Base-by-base conservation (phyloP, 345 rosid species). In the Anacardium occidentale region DNA sequence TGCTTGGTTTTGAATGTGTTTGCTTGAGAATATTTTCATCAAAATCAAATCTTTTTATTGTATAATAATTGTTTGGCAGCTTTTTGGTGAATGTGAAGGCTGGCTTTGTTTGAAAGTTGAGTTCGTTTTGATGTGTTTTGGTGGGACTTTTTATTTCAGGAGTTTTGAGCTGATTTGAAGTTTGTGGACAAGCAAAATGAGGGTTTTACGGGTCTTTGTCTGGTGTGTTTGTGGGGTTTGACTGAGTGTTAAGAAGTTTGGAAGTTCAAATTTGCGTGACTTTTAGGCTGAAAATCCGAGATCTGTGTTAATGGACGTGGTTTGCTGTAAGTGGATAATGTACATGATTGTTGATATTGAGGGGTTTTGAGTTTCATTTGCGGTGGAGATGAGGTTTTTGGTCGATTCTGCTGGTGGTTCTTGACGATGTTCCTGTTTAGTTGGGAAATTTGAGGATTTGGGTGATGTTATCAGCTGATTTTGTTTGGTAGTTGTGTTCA, bases 261-360 rank as follows among this genome's bases (percentile, higher is more conserved):
- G 40, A 53, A 70, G 66, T 45, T 48, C 54, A 51, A 71, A 52
- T 79, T 66, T 78, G 72, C 48, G 68, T 22, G 44, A 42, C 18
- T 24, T 73, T 51, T 17, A 59, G 55, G 65, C 65, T 69, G 9
- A 66, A 62, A 52, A 72, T 71, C 72, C 62, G 74, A 79, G 84
- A 84, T 86, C 84, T 80, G 62, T 34, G 68, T 66, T 65, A 68
- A 34, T 74, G 66, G 76, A 76, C 79, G 80, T 57, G 62, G 76
- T 57, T 73, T 50, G 10, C n/a, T 47, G 2, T 62, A 26, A 58
- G 74, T 64, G 64, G 48, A 64, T 11, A 51, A 42, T 42, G 71
- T 60, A 21, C 20, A 24, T 62, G 48, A 58, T 18, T 69, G 47
- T 61, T 71, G 51, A 22, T 45, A n/a, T 51, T 56, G 52, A 56